A percentile compares a stretch with the other conserved stretches of the same genome.
Conservation (phyloP, 1,284 basidiomycete genomes). For the Melampsora americana region DNA sequence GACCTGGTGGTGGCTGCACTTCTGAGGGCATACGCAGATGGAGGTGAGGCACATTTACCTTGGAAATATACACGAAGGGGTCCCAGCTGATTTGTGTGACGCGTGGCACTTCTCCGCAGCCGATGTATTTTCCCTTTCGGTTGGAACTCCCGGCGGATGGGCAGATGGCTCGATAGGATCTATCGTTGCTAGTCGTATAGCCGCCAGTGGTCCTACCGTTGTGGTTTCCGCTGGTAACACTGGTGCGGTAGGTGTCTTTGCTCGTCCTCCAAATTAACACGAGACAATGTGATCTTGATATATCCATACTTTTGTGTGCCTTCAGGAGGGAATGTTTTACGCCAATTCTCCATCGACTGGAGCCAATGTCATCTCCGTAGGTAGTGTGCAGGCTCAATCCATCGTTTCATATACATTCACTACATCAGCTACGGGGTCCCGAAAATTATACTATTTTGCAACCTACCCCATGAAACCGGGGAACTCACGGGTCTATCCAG, state of each 20-base stretch:
- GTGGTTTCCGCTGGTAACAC: constrained; percentile 55
- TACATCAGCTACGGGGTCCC: constrained; percentile 31
- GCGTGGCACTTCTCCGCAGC: constrained; percentile 7
- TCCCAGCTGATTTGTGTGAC: no score
- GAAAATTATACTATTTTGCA: constrained; percentile 35
- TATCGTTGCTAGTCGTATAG: constrained; percentile 38
- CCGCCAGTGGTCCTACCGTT: constrained; percentile 19
- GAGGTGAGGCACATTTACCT: constrained; percentile 50
- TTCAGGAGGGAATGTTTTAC: constrained; percentile 55
- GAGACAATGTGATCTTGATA: not conserved
- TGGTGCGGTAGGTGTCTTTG: constrained; percentile 47
- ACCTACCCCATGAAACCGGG: constrained; percentile 34
- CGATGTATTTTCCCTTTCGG: constrained; percentile 65
- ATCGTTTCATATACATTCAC: constrained; percentile 36
- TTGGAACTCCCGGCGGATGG: constrained; percentile 58
- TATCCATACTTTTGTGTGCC: not conserved
- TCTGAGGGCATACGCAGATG: constrained; percentile 51
- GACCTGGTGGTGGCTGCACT: constrained; percentile 56
- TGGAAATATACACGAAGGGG: constrained; percentile 47
- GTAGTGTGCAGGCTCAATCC: constrained; percentile 49
- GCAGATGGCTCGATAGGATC: constrained; percentile 32
- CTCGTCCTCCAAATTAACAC: not conserved
- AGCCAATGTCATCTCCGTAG: constrained; percentile 52
- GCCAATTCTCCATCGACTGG: constrained; percentile 55
- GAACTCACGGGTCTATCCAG: constrained; percentile 29